These are phyloP conservation scores for Kappamyces sp. DNA, from an alignment of 192 early-diverging fungal genomes.

Conservation along the genomic window DNA sequence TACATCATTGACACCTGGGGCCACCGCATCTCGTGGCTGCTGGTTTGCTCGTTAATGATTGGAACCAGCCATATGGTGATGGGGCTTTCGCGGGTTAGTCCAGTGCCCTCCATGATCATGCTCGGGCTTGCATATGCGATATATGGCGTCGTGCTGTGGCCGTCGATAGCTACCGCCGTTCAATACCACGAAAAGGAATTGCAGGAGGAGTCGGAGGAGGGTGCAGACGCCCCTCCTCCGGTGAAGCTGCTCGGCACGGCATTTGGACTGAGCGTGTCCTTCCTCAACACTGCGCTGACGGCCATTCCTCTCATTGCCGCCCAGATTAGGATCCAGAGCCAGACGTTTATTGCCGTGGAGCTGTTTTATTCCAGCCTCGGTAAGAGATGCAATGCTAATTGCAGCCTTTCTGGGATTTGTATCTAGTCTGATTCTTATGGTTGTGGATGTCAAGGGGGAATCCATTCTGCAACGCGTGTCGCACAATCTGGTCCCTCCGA, in stretches of 20 bases:
- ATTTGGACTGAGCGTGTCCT: conserved; percentile 40
- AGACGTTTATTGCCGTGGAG: conserved; percentile 35
- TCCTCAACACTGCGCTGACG: conserved; percentile 43
- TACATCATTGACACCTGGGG: conserved; percentile 53
- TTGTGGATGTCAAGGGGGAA: too few relatives aligned
- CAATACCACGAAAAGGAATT: conserved; percentile 36
- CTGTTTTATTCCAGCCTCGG: conserved; percentile 24
- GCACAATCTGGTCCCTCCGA: too few relatives aligned
- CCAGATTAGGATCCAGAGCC: conserved; percentile 33
- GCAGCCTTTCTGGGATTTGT: too few relatives aligned
- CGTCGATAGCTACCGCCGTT: conserved; percentile 54
- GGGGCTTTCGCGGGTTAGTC: conserved; percentile 43
- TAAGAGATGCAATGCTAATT: too few relatives aligned
- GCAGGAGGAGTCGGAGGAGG: conserved; percentile 4
- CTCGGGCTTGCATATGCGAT: conserved; percentile 56
- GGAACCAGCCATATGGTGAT: conserved; percentile 46
- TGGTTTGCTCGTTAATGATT: conserved; percentile 50
- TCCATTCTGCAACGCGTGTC: too few relatives aligned
- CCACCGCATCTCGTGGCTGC: conserved; percentile 41
- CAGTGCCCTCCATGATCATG: conserved; percentile 45
- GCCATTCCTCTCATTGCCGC: conserved; percentile 44
- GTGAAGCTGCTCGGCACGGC: conserved; percentile 40
- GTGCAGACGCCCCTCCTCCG: conserved; percentile 13
- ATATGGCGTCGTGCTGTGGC: conserved; percentile 59
- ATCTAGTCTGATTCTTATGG: neutral